Evolutionary conservation across 495 filamentous ascomycete genomes (phyloP).

Genomic region (Aspergillus olivimuriae): DNA sequence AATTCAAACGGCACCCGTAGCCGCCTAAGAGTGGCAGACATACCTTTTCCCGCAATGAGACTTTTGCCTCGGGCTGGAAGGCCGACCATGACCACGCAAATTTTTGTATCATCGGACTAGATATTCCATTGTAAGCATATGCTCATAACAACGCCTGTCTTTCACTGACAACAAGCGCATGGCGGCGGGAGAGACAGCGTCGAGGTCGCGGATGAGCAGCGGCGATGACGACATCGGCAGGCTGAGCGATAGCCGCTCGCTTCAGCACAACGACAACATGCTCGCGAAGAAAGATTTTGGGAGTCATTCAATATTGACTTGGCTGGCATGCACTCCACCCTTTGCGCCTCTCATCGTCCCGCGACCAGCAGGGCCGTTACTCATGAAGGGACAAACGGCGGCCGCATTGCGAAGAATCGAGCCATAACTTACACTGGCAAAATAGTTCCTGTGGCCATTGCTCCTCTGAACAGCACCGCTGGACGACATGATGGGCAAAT

Average conservation of each 20-base stretch:
- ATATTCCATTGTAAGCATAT: no score
- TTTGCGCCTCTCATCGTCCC: no score
- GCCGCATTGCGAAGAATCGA: background rate
- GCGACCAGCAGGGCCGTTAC: no score
- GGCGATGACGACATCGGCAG: background rate
- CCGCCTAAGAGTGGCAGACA: slow-evolving; percentile 7
- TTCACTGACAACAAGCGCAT: no score
- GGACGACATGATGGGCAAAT: slow-evolving; percentile 13
- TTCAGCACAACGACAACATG: no score
- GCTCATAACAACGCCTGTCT: no score
- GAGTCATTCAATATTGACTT: background rate
- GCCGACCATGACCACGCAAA: slow-evolving; percentile 99
- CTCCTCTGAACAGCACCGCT: slow-evolving; percentile 12
- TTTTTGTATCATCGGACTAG: slow-evolving; percentile 91
- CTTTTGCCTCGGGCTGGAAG: slow-evolving; percentile 93
- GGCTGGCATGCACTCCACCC: no score
- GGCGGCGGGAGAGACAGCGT: no score
- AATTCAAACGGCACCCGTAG: background rate
- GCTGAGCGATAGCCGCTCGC: background rate
- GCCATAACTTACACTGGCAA: slow-evolving; percentile 26
- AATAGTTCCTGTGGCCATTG: slow-evolving; percentile 24
- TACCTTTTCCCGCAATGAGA: slow-evolving; percentile 95
- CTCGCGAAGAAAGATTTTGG: no score
- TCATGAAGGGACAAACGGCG: no score
- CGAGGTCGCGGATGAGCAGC: background rate